Evolutionary conservation across 108 stramenopile species (phyloP), one percentile per base, ranked within the genome.

Genomic region (Discostella pseudostelligera): DNA sequence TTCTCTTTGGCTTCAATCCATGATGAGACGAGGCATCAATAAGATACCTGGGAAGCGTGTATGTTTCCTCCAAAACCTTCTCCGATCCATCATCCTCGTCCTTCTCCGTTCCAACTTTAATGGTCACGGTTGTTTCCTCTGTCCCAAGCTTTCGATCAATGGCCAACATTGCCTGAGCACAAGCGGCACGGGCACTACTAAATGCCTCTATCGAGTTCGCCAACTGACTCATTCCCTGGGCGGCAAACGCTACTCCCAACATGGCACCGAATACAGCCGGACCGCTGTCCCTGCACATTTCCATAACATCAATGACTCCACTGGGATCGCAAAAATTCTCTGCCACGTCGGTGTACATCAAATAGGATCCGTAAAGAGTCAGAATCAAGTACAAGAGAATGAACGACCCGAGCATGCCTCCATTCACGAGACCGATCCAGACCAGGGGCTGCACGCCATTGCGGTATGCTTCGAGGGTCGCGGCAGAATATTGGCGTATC

Each of bases 191-290:
- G 8, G 85, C 86, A n/a, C 59, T 53, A 10, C 74, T 70, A 44
- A 91, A 77, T 12, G 85, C 81, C 61, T 91, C 90, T n/a, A 80
- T 44, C 47, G 58, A 74, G 44, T 83, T 85, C 1, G 81, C 80
- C 22, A 88, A 51, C 37, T 87, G 86, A 19, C 81, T 68, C 49
- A 88, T 67, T 22, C 85, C 90, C 46, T 79, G 76, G 0, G 81
- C 90, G 0, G 83, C 90, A 70, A 88, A 87, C 4, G 83, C 81
- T 21, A 88, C 69, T 1, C 85, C 85, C 37, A 91, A 58, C 86
- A 90, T 84, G 42, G 86, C 83, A 12, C 85, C 83, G 62, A 90
- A 86, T 1, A 90, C 87, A 13, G 74, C 73, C 0, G 79, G 59
- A 37, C 85, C 90, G 17, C 72, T 67, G 29, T 42, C 72, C 3